Evolutionary conservation across 179 eudicot genomes (phyloP).

Genomic region (Sideroxylon spinosum): DNA sequence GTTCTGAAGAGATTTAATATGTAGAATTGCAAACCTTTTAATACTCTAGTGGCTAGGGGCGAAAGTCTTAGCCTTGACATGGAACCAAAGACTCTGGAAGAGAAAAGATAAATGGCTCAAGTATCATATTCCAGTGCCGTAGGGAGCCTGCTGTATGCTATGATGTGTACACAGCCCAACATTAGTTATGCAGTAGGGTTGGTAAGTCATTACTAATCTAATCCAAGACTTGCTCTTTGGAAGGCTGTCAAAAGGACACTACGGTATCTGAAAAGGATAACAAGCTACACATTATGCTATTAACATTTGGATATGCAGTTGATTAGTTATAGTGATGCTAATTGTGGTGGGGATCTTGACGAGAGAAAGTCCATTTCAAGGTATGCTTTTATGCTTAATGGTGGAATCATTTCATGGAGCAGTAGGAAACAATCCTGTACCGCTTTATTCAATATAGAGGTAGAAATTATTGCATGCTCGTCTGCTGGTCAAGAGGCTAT

Average conservation of each 20-base stretch:
- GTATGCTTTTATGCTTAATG: not conserved
- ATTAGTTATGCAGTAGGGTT: not conserved
- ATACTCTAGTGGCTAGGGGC: not conserved
- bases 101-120: not conserved
- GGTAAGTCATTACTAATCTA: not conserved
- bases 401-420: not conserved
- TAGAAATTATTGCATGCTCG: not conserved
- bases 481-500: not conserved
- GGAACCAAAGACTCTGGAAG: not conserved
- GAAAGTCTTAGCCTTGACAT: not conserved
- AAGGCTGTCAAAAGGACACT: not conserved
- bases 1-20: conserved; percentile 3
- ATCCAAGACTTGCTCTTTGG: not conserved
- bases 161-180: not conserved
- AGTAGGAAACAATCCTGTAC: not conserved
- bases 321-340: not conserved
- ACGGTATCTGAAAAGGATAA: not conserved
- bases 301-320: not conserved
- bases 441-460: not conserved
- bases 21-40: not conserved
- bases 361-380: not conserved
- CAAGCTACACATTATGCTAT: not conserved
- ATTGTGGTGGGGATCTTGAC: not conserved
- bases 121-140: not conserved
- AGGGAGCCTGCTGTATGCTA: not conserved